Evolutionary conservation across 345 rosid species (phyloP).

Genomic region (Arabidopsis suecica): DNA sequence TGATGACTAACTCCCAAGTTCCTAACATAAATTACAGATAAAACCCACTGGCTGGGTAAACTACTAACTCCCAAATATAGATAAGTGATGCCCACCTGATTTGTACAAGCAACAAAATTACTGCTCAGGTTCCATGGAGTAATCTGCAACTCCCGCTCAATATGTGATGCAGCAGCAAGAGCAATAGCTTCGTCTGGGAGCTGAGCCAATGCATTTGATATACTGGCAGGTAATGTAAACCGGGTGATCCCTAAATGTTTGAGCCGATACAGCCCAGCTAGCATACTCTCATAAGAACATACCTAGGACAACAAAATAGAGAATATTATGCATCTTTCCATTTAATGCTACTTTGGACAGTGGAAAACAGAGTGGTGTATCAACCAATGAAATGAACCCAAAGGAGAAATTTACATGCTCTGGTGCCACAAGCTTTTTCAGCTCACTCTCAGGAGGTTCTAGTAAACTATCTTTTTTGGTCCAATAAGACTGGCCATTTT

Average conservation of each 20-base stretch:
- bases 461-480: constrained; percentile 64
- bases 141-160: constrained; percentile 94
- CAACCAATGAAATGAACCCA: constrained; percentile 23
- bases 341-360: constrained; percentile 15
- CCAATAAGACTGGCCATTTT: constrained; percentile 72
- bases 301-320: constrained; percentile 57
- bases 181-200: constrained; percentile 96
- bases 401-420: constrained; percentile 78
- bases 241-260: constrained; percentile 91
- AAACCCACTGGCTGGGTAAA: constrained; percentile 18
- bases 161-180: constrained; percentile 96
- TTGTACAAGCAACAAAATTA: constrained; percentile 93
- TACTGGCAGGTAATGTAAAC: constrained; percentile 71
- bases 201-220: constrained; percentile 88
- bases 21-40: constrained; percentile 12
- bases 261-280: constrained; percentile 87
- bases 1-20: constrained; percentile 11
- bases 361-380: constrained; percentile 11
- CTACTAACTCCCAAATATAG: constrained; percentile 7
- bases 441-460: constrained; percentile 81
- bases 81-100: constrained; percentile 63
- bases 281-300: constrained; percentile 97
- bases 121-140: constrained; percentile 97
- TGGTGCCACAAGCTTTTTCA: constrained; percentile 78
- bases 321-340: constrained; percentile 32